Evolutionary conservation across 2,329 filamentous ascomycete species (phyloP), one percentile per base, ranked within the genome.

Genomic region (Alternaria gaisen): DNA sequence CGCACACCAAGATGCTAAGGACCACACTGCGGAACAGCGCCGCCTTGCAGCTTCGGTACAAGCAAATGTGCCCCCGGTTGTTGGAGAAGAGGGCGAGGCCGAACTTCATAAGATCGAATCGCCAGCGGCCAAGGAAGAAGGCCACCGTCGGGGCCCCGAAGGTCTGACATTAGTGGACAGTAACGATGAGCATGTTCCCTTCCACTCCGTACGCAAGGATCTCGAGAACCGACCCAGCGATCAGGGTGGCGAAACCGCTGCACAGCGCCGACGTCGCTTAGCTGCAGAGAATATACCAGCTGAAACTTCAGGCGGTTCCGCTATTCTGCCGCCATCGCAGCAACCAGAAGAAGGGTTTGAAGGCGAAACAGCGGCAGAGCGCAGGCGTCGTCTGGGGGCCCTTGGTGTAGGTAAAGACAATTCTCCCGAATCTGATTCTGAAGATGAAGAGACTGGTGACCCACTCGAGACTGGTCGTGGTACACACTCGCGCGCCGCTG

Each of bases 321-420:
- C 57, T 60, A 24, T 59, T 60, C 26, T 32, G 12, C 46, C 50
- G 34, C 22, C 24, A 26, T 22, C 70, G 47, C 44, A 84, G 34
- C 41, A 44, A 10, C 50, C 50, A 2, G 59, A 55, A 4, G 41
- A 43, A 16, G 63, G 60, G 3, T 67, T 72, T 14, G 82, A 82
- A 34, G 83, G 80, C 34, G 91, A 94, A 79, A 93, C 91, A 0
- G 89, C 90, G 0, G 91, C 91, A 0, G 92, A 94, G 77, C 84
- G 90, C 58, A 85, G 90, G 41, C 83, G 92, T 54, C 86, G 92
- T 69, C 88, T 93, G 69, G 91, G 91, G 1, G 92, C 91, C 1
- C 80, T 94, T 2, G 91, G 91, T 10, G 82, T 91, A 24, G 68
- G 68, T 24, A 63, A 69, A 12, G 70, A 73, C 24, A 62, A 72